phyloP scores from a whole-genome alignment of 257 asterid genomes.

The Solanum peruvianum region DNA sequence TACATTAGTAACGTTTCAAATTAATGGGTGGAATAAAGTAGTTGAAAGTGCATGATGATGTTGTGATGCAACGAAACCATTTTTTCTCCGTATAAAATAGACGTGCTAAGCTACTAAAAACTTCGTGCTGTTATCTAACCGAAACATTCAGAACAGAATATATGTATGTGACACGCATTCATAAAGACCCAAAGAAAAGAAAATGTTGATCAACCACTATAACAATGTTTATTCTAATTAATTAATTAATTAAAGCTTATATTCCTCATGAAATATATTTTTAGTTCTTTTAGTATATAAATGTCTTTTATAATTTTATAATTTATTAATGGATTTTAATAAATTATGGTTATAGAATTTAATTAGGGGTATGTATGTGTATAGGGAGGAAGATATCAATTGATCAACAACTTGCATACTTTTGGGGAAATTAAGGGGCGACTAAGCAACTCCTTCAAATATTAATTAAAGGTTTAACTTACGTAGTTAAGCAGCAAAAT shows the following conservation, averaged over 20 bases:
- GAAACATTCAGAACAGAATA: background rate
- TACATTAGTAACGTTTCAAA: constrained; percentile 6
- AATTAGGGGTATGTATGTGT: background rate
- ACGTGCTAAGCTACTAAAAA: background rate
- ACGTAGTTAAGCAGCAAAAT: background rate
- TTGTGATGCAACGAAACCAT: constrained; percentile 26
- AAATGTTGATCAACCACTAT: constrained; percentile 21
- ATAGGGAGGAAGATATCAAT: background rate
- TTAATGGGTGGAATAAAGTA: constrained; percentile 18
- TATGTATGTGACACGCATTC: background rate
- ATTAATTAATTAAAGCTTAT: background rate
- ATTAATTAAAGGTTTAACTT: constrained; percentile 7
- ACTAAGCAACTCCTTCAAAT: background rate
- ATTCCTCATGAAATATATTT: background rate
- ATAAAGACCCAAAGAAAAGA: background rate
- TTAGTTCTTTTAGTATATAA: background rate
- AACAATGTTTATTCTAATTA: background rate
- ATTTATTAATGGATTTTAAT: background rate
- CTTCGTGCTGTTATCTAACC: background rate
- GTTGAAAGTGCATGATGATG: constrained; percentile 26
- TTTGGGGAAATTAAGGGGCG: constrained; percentile 20
- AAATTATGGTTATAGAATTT: background rate
- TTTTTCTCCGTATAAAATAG: background rate
- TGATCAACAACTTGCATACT: constrained; percentile 24
- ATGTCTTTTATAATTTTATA: background rate